Conservation (phyloP, 2,329 filamentous ascomycete species). For the Phaeosphaeriaceae sp. region DNA sequence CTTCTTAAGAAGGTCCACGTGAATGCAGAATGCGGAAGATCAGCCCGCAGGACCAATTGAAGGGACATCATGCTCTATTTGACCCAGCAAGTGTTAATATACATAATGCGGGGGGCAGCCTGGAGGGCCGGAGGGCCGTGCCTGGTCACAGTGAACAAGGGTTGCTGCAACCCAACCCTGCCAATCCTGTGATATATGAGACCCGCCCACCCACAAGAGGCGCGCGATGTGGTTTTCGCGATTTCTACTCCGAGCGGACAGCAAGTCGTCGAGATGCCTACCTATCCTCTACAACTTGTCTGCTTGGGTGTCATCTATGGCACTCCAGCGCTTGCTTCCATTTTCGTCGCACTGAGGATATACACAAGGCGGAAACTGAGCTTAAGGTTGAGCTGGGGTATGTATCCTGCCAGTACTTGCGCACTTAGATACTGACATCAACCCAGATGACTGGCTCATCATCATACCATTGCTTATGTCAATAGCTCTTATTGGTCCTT, state of each 20-base stretch:
- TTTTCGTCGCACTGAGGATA: conserved; percentile 46
- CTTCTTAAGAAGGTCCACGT: conserved; percentile 19
- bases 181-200: conserved; percentile 32
- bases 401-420: conserved; percentile 13
- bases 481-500: conserved; percentile 46
- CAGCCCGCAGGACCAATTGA: conserved; percentile 19
- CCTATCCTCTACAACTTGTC: conserved; percentile 47
- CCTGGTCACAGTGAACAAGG: conserved; percentile 22
- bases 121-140: conserved; percentile 12
- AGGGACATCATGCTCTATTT: conserved; percentile 20
- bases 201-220: conserved; percentile 30
- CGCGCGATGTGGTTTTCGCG: conserved; percentile 39
- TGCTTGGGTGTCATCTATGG: conserved; percentile 47
- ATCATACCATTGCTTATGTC: conserved; percentile 44
- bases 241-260: conserved; percentile 27
- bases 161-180: conserved; percentile 17
- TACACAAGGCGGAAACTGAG: conserved; percentile 48
- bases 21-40: conserved; percentile 17
- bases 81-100: conserved; percentile 25
- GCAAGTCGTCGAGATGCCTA: conserved; percentile 42
- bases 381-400: conserved; percentile 46
- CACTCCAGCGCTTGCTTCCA: conserved; percentile 40
- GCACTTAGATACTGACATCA: conserved; percentile 21
- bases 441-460: conserved; percentile 49
- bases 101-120: conserved; percentile 21